Evolutionary conservation across 2,329 filamentous ascomycete species (phyloP).

Genomic region (Fusarium tricinctum): DNA sequence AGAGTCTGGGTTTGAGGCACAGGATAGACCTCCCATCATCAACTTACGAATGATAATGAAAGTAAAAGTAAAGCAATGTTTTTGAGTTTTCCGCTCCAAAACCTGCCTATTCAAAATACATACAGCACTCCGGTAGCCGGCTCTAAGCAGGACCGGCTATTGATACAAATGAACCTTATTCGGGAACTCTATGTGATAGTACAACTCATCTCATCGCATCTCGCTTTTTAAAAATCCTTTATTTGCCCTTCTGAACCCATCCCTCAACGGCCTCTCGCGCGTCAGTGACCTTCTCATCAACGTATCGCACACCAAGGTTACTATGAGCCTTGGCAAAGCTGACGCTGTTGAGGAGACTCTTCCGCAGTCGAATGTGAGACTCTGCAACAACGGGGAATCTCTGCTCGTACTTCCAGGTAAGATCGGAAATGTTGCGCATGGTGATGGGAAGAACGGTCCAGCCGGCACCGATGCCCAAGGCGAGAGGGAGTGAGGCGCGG

Average conservation of each 20-base stretch:
- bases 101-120: conserved; percentile 35
- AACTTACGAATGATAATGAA: conserved; percentile 1
- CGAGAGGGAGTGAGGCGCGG: conserved; percentile 80
- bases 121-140: conserved; percentile 35
- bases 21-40: not conserved
- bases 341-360: conserved; percentile 77
- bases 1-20: conserved; percentile 8
- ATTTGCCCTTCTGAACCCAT: conserved; percentile 93
- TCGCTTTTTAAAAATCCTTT: conserved; percentile 51
- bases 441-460: conserved; percentile 90
- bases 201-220: conserved; percentile 56
- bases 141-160: conserved; percentile 25
- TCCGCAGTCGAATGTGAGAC: conserved; percentile 79
- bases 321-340: conserved; percentile 82
- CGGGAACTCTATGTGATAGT: conserved; percentile 55
- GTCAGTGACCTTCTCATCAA: conserved; percentile 84
- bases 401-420: conserved; percentile 95
- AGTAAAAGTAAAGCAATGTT: conserved; percentile 10
- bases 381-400: conserved; percentile 86
- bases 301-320: conserved; percentile 70
- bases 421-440: conserved; percentile 86
- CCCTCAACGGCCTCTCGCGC: conserved; percentile 84
- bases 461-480: conserved; percentile 84
- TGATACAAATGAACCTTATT: conserved; percentile 54
- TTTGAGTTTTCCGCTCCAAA: conserved; percentile 4